Evolutionary conservation across 2,329 filamentous ascomycete species (phyloP), one percentile per base, ranked within the genome.

Genomic region (Penicillium sp.): DNA sequence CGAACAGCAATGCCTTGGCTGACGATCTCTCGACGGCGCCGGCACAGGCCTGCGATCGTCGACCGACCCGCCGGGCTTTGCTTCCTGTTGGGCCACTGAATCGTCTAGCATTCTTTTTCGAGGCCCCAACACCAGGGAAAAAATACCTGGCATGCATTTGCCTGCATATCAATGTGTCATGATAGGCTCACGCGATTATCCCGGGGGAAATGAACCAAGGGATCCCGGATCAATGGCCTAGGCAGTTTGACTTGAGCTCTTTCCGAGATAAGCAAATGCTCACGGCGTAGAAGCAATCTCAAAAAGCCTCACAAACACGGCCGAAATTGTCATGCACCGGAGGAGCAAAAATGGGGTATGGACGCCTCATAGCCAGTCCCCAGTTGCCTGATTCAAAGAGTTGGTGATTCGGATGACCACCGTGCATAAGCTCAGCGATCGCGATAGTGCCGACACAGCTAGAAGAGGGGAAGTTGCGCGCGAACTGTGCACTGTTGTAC

Each of bases 341-440:
- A 9, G 46, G 42, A 15, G 9, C 4, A 18, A 12, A 40, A n/a
- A n/a, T n/a, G n/a, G 33, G 26, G n/a, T 2, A 26, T 40, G 37
- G 27, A 47, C 41, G 15, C 45, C 41, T 49, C 29, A 58, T 35
- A 15, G 25, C 14, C 7, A 20, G 33, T 52, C 49, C 29, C 20
- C 33, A 27, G 9, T 12, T 25, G 20, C 27, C 31, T 35, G 22
- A 48, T 42, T 7, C 11, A n/a, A 49, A 45, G 22, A 20, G 57
- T 64, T 64, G 59, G 60, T 65, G 63, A 65, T 63, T 52, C 23
- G 50, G 29, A 33, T 20, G 37, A 20, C 43, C 53, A 43, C 54
- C 54, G 53, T 64, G 63, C 63, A 64, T 64, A 63, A 31, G 35
- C 40, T 41, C 51, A 57, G 49, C 49, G 51, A 54, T 45, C 50